Percentiles rank a stretch among this genome's conserved stretches.
phyloP scores from a whole-genome alignment of 139 green algal species.

The Pleodorina starrii region DNA sequence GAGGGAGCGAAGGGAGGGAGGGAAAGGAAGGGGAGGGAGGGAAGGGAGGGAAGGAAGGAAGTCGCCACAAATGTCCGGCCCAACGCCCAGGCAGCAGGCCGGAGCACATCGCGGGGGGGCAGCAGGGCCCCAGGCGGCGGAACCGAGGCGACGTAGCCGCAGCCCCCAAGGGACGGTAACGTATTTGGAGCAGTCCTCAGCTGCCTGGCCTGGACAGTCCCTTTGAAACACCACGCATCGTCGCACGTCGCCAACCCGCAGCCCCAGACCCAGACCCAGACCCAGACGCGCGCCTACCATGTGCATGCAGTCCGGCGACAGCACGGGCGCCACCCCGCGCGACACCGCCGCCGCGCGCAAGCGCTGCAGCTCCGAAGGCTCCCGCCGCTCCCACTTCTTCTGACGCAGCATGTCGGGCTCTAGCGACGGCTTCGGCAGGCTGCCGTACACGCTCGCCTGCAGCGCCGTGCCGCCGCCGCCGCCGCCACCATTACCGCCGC shows the following conservation, averaged over 20 bases:
- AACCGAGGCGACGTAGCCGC: background rate
- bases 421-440: background rate
- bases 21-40: background rate
- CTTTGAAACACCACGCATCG: no score
- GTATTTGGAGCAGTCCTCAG: no score
- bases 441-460: conserved; percentile 16
- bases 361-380: background rate
- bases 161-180: no score
- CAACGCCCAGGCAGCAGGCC: no score
- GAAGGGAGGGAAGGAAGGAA: background rate
- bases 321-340: background rate
- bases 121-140: no score
- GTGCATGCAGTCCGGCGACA: background rate
- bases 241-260: no score
- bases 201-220: no score
- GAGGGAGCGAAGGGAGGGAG: background rate
- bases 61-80: no score
- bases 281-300: background rate
- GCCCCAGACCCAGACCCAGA: no score
- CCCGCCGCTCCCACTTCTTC: conserved; percentile 29
- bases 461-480: background rate
- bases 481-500: background rate
- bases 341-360: background rate
- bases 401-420: background rate
- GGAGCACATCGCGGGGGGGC: no score